Evolutionary conservation across 148 eudicot species (phyloP).

Genomic region (Nyssa sinensis): DNA sequence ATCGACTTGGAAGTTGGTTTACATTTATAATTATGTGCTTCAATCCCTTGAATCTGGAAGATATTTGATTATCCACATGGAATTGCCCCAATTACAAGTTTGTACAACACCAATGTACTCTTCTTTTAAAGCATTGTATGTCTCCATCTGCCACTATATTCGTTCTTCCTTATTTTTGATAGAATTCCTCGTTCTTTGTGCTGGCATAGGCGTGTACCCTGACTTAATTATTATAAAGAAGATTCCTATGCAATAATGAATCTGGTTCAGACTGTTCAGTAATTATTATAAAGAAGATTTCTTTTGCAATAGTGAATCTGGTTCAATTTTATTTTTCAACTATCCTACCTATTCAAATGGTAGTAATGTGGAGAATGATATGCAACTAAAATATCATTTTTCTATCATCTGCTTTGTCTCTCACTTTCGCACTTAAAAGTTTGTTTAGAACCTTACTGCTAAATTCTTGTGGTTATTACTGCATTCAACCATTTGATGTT

Average conservation of each 20-base stretch:
- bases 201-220: background rate
- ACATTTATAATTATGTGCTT: background rate
- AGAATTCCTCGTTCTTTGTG: too few species aligned
- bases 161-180: background rate
- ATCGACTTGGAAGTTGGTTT: too few species aligned
- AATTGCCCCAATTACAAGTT: background rate
- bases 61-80: background rate
- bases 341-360: background rate
- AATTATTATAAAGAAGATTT: too few species aligned
- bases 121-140: too few species aligned
- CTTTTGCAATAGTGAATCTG: background rate
- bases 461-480: background rate
- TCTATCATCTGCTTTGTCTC: background rate
- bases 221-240: background rate
- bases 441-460: background rate
- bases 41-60: background rate
- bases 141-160: too few species aligned
- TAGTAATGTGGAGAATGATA: background rate
- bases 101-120: background rate
- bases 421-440: background rate
- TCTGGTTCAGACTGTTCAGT: too few species aligned
- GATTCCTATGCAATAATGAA: background rate
- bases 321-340: background rate
- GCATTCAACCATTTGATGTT: background rate
- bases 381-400: background rate